Evolutionary conservation across 805 yeast species (phyloP), one percentile per base, ranked within the genome.

Genomic region (Candida bentonensis): DNA sequence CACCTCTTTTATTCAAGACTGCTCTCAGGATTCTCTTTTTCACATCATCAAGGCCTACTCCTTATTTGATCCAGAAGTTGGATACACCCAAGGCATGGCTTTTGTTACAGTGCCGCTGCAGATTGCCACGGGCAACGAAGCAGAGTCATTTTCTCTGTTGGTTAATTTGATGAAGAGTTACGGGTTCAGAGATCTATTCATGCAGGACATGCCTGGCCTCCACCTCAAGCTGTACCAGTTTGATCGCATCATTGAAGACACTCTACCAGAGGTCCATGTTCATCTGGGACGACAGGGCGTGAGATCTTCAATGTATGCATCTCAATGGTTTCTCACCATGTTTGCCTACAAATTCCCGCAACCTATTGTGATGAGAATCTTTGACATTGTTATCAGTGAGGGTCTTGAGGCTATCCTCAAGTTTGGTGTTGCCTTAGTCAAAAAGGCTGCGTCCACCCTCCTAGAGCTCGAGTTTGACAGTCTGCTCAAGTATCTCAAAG

Each of bases 61-160:
- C 21, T 64, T 85, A 41, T 81, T 75, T 59, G 97, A 92, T 60
- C 78, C 82, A 1, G 96, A 88, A 43, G 96, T 92, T 42, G 98
- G 98, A 0, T 92, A 92, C 57, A 92, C 96, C 1, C 98, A 92
- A 62, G 97, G 98, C 4, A 87, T 92, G 96, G 94, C 94, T 1
- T 92, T 92, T 56, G 76, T 92, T 39, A 75, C 84, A 0, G 86
- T 86, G 3, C 96, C 98, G 2, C 62, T 92, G 41, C 66, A 87
- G 40, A 69, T 88, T 66, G 84, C 84, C 53, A 74, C 86, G 78
- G 20, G n/a, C 20, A 71, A 58, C 4, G 95, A 88, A 51, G 70
- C 80, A 40, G 96, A 89, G 59, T 78, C 95, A 3, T 89, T 89
- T 63, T 78, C 92, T 47, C 60, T 88, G 53, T 67, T 89, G 40